These are phyloP conservation scores for Metschnikowia drakensbergensis DNA, from an alignment of 805 yeast species.

Conservation along the genomic window DNA sequence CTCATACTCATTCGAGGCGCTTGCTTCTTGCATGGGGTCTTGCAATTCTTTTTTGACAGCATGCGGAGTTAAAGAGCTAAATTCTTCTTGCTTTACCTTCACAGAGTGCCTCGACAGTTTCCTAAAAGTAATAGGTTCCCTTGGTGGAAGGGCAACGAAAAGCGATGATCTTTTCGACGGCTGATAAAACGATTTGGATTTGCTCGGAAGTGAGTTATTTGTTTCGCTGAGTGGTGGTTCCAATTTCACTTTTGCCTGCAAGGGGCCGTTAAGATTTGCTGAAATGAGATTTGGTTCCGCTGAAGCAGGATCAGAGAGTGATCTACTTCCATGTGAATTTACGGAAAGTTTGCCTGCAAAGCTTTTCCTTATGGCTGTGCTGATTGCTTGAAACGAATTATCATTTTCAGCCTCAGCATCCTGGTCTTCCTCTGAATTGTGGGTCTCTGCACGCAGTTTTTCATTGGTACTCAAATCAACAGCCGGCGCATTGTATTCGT, in stretches of 20 bases:
- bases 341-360: constrained; percentile 32
- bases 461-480: neutral
- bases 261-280: neutral
- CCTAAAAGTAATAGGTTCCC: constrained; percentile 32
- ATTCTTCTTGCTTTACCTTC: constrained; percentile 6
- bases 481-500: neutral
- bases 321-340: constrained; percentile 2
- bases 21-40: neutral
- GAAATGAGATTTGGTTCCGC: neutral
- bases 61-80: neutral
- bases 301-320: neutral
- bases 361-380: constrained; percentile 44
- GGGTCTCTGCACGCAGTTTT: neutral
- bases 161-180: constrained; percentile 33
- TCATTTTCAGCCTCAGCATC: constrained; percentile 19
- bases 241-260: neutral
- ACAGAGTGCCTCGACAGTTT: constrained; percentile 14
- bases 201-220: neutral
- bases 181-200: constrained; percentile 8
- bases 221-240: neutral
- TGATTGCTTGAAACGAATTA: constrained; percentile 46
- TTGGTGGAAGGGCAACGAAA: constrained; percentile 35
- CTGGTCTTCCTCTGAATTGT: neutral
- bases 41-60: neutral
- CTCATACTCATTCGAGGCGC: neutral